Evolutionary conservation across 768 basidiomycete species (phyloP), one percentile per base, ranked within the genome.

Genomic region (Auricularia heimuer): DNA sequence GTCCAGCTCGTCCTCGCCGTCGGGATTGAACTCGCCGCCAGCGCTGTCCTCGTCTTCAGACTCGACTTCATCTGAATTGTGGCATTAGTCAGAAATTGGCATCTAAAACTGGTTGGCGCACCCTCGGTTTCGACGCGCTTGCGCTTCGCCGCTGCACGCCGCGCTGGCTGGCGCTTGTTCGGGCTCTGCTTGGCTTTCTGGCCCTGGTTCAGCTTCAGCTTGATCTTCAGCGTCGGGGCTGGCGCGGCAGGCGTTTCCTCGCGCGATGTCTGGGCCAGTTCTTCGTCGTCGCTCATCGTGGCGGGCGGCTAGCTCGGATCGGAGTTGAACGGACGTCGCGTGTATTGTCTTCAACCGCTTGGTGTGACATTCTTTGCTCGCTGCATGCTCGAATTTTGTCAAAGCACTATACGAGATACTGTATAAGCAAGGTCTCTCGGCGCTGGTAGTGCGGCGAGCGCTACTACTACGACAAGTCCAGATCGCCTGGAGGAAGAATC

Each of bases 181-280:
- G 54, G 68, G 56, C 56, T 60, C 56, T 14, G 14, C 29, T 14
- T n/a, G 1, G 71, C 70, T 6, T 69, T 61, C 4, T 63, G 60
- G 7, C 62, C 69, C 24, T 65, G 70, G 12, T 67, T 36, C 3
- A 86, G 71, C 69, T 83, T 87, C 56, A 87, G 77, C 71, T 81
- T 87, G 70, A 87, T 87, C 69, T 83, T 85, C 24, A 88, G 79
- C 4, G 80, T 77, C 3, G 82, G 80, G 11, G 70, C 69, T 2
- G 24, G 56, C 24, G 24, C 7, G 69, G 78, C 74, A 36, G 73
- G 71, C 1, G 71, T 64, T 0, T 70, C 39, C 39, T 42, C 39
- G 39, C 39, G 39, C 39, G 39, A 42, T 14, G 39, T 42, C 39
- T 42, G 39, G 8, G 39, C 39, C 12, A 14, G 7, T 7, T 42